Base-by-base conservation (phyloP, 2,329 filamentous ascomycete species). In the Trichoderma gracile region DNA sequence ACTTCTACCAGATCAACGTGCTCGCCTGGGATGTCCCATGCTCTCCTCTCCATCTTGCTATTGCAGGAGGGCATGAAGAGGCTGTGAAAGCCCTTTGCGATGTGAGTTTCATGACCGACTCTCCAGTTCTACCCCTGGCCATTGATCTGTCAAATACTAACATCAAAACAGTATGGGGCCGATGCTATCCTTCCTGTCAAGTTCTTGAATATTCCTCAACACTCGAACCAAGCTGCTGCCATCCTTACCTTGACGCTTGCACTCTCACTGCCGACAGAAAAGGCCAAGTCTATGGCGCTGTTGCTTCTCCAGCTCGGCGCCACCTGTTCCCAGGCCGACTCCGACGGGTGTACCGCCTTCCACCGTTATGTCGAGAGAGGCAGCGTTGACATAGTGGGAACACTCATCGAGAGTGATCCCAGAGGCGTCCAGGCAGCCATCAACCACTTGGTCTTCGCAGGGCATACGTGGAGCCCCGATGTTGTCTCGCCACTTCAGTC, bases 21-120 rank as follows among this genome's bases (percentile, higher is more conserved):
- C 73, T 90, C n/a, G 86, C 91, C 1, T 96, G 92, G 92, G 92
- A 96, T 70, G 84, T 82, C 5, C 86, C 88, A 5, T 85, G 87
- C 64, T 90, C 89, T 14, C 86, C 92, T 1, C 80, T 96, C 5
- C 92, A 96, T 73, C 82, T 93, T 30, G 92, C 92, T 8, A 92
- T 96, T 66, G 74, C 91, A 1, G 85, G 86, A 66, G 91, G 91
- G 0, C 88, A 94, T 68, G 79, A 84, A 27, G 83, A 89, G 4
- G 84, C 87, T 12, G 90, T 94, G 15, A 85, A 88, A 64, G 75
- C 86, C 25, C 83, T 96, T 7, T 89, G 90, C 59, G 80, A 87
- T 50, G 83, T 83, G 72, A 73, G 76, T 71, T 19, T 38, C 58
- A 38, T 17, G 15, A 25, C 25, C 12, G 9, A 14, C 12, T 45